phyloP scores from a whole-genome alignment of 2,329 filamentous ascomycete species.

The Didymella pinodella region DNA sequence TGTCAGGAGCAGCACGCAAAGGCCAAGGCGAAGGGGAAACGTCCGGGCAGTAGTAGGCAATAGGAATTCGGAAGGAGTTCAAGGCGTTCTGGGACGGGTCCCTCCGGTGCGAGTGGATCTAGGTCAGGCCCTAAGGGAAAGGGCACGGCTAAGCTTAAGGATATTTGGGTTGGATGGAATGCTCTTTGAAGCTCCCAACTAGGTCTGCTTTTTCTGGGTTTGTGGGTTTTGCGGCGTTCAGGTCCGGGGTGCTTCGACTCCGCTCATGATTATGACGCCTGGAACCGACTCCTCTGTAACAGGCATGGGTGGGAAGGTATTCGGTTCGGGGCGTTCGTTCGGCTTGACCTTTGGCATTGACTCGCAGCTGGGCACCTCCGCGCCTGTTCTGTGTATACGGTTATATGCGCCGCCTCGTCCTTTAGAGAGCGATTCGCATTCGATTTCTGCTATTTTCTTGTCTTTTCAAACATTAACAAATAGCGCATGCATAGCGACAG shows the following conservation, averaged over 20 bases:
- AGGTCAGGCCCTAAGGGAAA: conserved; percentile 44
- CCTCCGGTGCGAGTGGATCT: conserved; percentile 34
- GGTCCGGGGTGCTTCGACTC: conserved; percentile 20
- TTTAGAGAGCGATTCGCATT: conserved; percentile 13
- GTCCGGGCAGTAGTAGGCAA: conserved; percentile 51
- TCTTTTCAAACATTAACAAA: not conserved
- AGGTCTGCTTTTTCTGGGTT: conserved; percentile 36
- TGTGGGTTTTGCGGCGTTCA: conserved; percentile 31
- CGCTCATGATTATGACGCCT: conserved; percentile 25
- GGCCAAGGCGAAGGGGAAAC: conserved; percentile 46
- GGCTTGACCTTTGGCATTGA: conserved; percentile 17
- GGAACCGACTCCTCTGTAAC: conserved; percentile 20
- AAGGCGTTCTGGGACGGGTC: conserved; percentile 47
- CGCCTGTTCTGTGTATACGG: conserved; percentile 16
- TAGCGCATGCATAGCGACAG: conserved; percentile 20
- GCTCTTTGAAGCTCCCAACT: conserved; percentile 41
- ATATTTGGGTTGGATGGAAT: conserved; percentile 50
- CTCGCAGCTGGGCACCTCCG: conserved; percentile 14
- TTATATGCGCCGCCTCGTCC: conserved; percentile 10
- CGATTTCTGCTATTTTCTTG: not conserved
- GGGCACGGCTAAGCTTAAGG: conserved; percentile 43
- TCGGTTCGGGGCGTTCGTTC: conserved; percentile 18
- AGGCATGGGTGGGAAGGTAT: conserved; percentile 16
- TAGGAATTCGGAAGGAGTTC: conserved; percentile 52
- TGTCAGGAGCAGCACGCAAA: conserved; percentile 45